A percentile compares a stretch with the other conserved stretches of the same genome.
Conservation (phyloP, 345 rosid species). For the Brassica nigra region DNA sequence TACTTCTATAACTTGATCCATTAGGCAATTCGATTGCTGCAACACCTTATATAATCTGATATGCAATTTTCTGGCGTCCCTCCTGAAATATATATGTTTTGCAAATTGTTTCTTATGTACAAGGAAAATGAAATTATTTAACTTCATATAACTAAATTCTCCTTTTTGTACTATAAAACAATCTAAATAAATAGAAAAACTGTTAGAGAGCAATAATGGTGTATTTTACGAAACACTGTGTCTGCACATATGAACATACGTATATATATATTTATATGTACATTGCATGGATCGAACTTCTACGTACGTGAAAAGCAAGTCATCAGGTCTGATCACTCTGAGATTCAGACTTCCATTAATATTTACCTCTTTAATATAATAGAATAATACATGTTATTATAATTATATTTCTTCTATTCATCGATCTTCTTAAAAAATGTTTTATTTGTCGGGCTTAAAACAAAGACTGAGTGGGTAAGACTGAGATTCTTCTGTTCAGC, state of each 20-base stretch:
- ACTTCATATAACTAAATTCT: not conserved
- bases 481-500: slow-evolving; percentile 52
- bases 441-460: slow-evolving; percentile 29
- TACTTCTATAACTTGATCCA: not conserved
- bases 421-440: not conserved
- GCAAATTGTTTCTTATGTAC: not conserved
- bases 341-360: slow-evolving; percentile 43
- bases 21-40: not conserved
- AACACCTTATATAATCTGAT: not conserved
- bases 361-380: slow-evolving; percentile 17
- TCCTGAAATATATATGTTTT: not conserved
- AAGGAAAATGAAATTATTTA: not conserved
- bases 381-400: slow-evolving; percentile 4
- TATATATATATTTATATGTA: slow-evolving; percentile 27
- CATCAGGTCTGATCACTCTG: slow-evolving; percentile 53
- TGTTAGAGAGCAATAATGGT: slow-evolving; percentile 36
- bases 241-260: slow-evolving; percentile 22
- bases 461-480: slow-evolving; percentile 35
- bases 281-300: slow-evolving; percentile 77
- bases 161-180: slow-evolving; percentile 17
- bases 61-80: not conserved
- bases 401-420: not conserved
- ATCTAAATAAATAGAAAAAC: slow-evolving; percentile 4
- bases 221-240: slow-evolving; percentile 32
- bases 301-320: slow-evolving; percentile 61